A percentile compares a stretch with the other conserved stretches of the same genome.
Conservation (phyloP, 345 rosid species). For the Eucalyptus brandiana region DNA sequence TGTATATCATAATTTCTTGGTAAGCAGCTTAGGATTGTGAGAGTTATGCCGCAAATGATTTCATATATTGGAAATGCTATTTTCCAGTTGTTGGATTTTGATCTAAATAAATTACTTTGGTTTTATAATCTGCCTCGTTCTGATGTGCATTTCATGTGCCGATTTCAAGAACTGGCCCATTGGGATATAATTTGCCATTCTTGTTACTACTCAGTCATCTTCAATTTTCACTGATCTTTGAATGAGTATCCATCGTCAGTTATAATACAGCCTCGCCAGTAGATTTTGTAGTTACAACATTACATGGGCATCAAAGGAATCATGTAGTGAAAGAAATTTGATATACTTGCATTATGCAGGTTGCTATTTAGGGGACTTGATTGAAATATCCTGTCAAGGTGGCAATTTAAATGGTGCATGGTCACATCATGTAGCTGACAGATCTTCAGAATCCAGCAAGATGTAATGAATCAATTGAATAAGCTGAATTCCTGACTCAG, state of each 20-base stretch:
- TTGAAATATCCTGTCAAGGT: background rate
- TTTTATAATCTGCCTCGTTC: background rate
- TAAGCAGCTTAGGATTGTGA: conserved; percentile 6
- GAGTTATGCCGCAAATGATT: background rate
- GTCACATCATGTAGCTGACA: background rate
- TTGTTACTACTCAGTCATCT: background rate
- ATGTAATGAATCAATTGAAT: background rate
- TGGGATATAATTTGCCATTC: background rate
- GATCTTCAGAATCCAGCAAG: background rate
- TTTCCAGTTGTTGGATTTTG: background rate
- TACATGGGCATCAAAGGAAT: background rate
- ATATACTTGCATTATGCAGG: background rate
- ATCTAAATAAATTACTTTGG: background rate
- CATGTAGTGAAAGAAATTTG: background rate
- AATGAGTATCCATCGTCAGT: background rate
- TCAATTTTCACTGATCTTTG: background rate
- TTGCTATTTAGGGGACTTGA: background rate
- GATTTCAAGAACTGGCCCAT: background rate
- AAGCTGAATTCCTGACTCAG: background rate
- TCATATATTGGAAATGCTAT: background rate
- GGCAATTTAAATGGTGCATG: background rate
- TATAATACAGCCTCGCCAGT: background rate
- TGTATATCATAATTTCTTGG: conserved; percentile 86
- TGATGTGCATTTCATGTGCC: background rate
- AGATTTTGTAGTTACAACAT: background rate